phyloP scores from a whole-genome alignment of 2,329 filamentous ascomycete genomes.

The Alternaria gansuensis region DNA sequence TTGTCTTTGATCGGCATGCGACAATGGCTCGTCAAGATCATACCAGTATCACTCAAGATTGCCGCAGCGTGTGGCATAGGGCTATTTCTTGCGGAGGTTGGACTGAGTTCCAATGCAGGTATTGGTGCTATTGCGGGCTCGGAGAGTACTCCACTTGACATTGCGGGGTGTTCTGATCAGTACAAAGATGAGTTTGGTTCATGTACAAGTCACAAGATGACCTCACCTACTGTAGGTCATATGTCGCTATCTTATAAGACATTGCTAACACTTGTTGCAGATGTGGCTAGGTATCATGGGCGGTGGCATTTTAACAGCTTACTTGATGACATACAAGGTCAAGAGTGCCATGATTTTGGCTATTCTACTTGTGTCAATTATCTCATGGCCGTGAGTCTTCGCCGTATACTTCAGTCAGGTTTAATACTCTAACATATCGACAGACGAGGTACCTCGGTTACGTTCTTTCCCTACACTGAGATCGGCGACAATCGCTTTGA shows the following conservation, averaged over 20 bases:
- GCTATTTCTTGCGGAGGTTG: conserved; percentile 78
- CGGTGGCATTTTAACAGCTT: conserved; percentile 79
- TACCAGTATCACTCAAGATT: conserved; percentile 84
- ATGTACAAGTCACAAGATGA: conserved; percentile 79
- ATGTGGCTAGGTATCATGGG: conserved; percentile 92
- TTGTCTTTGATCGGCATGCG: conserved; percentile 82
- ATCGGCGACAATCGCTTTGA: conserved; percentile 75
- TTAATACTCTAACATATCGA: conserved; percentile 27
- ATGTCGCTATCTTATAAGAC: conserved; percentile 3
- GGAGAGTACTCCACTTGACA: conserved; percentile 71
- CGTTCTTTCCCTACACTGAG: conserved; percentile 77
- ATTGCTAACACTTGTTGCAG: conserved; percentile 31
- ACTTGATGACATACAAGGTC: conserved; percentile 84
- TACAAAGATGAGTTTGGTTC: conserved; percentile 59
- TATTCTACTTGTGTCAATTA: conserved; percentile 82
- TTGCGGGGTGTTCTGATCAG: conserved; percentile 76
- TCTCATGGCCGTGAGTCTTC: conserved; percentile 75
- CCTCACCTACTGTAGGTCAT: conserved; percentile 67
- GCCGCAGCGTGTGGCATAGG: conserved; percentile 87
- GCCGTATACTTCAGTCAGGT: background rate
- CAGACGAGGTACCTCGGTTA: conserved; percentile 72
- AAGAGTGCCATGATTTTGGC: conserved; percentile 86
- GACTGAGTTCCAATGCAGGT: conserved; percentile 79
- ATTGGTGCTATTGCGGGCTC: conserved; percentile 78
- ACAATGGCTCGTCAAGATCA: conserved; percentile 85